A percentile compares a stretch with the other conserved stretches of the same genome.
These are phyloP conservation scores for Acorus gramineus DNA, from an alignment of 106 monocot genomes.

Conservation along the genomic window DNA sequence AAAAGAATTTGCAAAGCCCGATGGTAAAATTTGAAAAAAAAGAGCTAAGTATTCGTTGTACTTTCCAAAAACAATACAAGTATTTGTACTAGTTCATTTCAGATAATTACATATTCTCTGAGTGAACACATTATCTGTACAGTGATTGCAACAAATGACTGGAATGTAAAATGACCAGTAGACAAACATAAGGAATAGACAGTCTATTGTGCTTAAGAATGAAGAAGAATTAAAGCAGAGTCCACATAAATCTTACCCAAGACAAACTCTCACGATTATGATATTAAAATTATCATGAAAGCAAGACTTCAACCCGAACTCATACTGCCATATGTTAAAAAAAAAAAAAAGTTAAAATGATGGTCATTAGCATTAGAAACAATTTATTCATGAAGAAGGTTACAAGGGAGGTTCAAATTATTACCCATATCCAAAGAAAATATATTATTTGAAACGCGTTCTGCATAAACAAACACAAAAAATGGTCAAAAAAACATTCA, in stretches of 20 bases:
- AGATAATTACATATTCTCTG: too few relatives aligned
- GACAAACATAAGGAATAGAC: too few relatives aligned
- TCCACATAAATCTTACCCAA: constrained; percentile 44
- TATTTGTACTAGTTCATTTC: too few relatives aligned
- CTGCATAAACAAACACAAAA: constrained; percentile 32
- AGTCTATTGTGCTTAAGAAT: too few relatives aligned
- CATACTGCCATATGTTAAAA: constrained; percentile 33
- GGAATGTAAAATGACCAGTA: too few relatives aligned
- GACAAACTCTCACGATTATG: constrained; percentile 30
- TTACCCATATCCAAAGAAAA: constrained; percentile 92
- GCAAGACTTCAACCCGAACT: constrained; percentile 72
- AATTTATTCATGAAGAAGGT: not conserved
- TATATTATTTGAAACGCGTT: constrained; percentile 79
- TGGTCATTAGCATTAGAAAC: not conserved
- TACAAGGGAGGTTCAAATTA: not conserved
- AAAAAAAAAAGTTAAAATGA: constrained; percentile 3
- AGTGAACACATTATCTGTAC: too few relatives aligned
- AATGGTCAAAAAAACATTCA: not conserved
- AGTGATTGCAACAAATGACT: too few relatives aligned
- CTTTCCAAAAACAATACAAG: too few relatives aligned
- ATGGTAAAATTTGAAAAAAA: too few relatives aligned
- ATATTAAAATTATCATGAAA: constrained; percentile 42
- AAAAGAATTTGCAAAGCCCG: too few relatives aligned
- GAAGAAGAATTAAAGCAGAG: too few relatives aligned
- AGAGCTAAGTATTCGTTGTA: too few relatives aligned